These are phyloP conservation scores for Diaporthe sp. DNA, from an alignment of 2,329 filamentous ascomycete genomes.

Conservation along the genomic window DNA sequence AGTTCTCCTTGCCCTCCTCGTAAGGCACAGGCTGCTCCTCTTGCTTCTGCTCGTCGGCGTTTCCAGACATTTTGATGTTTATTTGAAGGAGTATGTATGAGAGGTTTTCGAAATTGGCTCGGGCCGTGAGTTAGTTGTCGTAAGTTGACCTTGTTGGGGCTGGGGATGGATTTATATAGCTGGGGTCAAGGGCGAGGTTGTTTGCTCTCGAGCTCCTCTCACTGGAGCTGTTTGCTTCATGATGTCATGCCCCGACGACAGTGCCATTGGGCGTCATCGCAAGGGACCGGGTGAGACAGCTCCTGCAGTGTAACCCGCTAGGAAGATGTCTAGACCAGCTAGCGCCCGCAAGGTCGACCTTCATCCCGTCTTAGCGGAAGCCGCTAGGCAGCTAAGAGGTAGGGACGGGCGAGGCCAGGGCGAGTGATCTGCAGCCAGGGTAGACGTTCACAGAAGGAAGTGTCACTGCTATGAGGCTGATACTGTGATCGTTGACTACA, in stretches of 20 bases:
- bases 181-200: conserved; percentile 1
- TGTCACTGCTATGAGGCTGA: background rate
- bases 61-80: conserved; percentile 50
- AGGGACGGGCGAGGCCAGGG: background rate
- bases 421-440: background rate
- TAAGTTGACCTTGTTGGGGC: background rate
- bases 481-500: background rate
- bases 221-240: conserved; percentile 21
- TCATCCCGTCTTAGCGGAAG: conserved; percentile 2
- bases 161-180: background rate
- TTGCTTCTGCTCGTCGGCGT: conserved; percentile 64
- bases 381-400: background rate
- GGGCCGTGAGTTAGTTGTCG: background rate
- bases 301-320: conserved; percentile 27
- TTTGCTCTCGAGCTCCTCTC: background rate
- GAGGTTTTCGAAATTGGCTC: background rate
- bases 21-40: conserved; percentile 67
- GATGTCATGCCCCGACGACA: conserved; percentile 21
- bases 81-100: too few relatives aligned
- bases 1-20: conserved; percentile 79
- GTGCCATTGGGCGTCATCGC: background rate
- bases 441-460: too few relatives aligned
- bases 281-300: conserved; percentile 17
- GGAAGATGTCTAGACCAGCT: background rate
- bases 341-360: conserved; percentile 14